Evolutionary conservation across 495 filamentous ascomycete species (phyloP).

Genomic region (Penicillium ucsense): DNA sequence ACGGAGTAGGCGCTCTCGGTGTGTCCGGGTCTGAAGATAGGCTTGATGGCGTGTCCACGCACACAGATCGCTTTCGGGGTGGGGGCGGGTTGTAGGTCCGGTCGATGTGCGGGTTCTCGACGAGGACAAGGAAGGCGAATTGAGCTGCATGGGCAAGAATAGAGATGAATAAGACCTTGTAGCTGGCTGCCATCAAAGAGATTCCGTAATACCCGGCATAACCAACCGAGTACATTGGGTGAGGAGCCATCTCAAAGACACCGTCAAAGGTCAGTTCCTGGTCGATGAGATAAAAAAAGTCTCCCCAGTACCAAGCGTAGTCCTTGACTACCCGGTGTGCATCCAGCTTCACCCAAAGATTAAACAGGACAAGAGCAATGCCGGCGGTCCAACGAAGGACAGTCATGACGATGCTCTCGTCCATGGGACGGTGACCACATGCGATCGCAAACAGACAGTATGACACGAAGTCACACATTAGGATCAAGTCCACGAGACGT

Average conservation of each 20-base stretch:
- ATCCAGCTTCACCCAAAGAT: constrained; percentile 97
- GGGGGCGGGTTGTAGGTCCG: constrained; percentile 92
- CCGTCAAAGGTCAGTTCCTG: constrained; percentile 97
- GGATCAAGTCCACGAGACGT: constrained; percentile 85
- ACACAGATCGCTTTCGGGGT: constrained; percentile 49
- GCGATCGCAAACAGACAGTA: constrained; percentile 94
- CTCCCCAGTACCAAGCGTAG: constrained; percentile 99
- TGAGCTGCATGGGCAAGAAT: constrained; percentile 91
- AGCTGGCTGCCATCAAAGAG: constrained; percentile 96
- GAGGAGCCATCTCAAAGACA: constrained; percentile 97
- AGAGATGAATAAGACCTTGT: constrained; percentile 92
- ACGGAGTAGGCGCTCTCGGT: constrained; percentile 27
- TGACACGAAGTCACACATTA: constrained; percentile 97
- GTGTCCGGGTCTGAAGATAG: constrained; percentile 23
- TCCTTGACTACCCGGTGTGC: constrained; percentile 98
- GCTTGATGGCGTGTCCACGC: constrained; percentile 28
- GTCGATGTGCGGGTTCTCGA: constrained; percentile 97
- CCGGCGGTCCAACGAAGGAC: constrained; percentile 73
- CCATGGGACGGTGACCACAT: constrained; percentile 62
- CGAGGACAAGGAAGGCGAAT: constrained; percentile 77
- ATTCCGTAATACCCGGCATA: constrained; percentile 98
- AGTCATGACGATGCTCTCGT: constrained; percentile 61
- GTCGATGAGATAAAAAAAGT: constrained; percentile 98
- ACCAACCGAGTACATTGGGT: constrained; percentile 98
- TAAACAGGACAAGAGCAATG: constrained; percentile 76